These are phyloP conservation scores for Pythium rhizo-oryzae DNA, from an alignment of 352 stramenopile species.

Conservation along the genomic window DNA sequence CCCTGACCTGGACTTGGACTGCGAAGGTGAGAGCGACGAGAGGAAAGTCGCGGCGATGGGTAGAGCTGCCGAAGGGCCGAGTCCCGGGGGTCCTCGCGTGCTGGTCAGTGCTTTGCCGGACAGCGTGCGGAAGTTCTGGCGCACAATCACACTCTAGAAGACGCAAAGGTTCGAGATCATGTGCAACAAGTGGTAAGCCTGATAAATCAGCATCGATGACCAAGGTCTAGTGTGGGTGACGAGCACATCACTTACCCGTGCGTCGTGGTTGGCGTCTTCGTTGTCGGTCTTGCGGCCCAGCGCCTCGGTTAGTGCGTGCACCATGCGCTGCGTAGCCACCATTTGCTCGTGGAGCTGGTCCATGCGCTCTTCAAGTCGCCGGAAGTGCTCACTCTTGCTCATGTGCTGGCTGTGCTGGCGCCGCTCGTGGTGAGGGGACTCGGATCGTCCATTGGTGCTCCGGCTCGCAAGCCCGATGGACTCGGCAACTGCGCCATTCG, in stretches of 20 bases:
- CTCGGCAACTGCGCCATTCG: not conserved
- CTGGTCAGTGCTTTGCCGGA: slow-evolving; percentile 8
- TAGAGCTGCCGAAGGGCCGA: slow-evolving; percentile 3
- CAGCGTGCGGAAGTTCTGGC: slow-evolving; percentile 16
- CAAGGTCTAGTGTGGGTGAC: not conserved
- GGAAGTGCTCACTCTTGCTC: slow-evolving; percentile 15
- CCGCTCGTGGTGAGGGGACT: not conserved
- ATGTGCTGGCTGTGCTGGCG: slow-evolving; percentile 4
- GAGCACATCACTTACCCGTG: not conserved
- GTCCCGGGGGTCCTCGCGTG: not conserved
- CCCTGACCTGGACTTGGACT: not conserved
- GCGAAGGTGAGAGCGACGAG: not conserved
- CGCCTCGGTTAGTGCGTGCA: slow-evolving; percentile 47
- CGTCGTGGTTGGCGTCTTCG: not conserved
- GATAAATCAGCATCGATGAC: too few relatives aligned
- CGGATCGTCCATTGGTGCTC: not conserved
- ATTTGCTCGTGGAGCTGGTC: slow-evolving; percentile 49
- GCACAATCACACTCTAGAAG: not conserved
- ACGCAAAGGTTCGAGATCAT: not conserved
- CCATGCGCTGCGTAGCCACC: slow-evolving; percentile 46
- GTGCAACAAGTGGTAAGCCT: not conserved
- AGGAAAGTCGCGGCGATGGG: slow-evolving; percentile 16
- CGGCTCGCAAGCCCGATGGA: not conserved
- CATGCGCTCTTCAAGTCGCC: slow-evolving; percentile 54
- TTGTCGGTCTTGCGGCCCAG: slow-evolving; percentile 24